Percentiles rank a stretch among this genome's conserved stretches.
phyloP scores from a whole-genome alignment of 257 asterid species.

The Fraxinus cuspidata region DNA sequence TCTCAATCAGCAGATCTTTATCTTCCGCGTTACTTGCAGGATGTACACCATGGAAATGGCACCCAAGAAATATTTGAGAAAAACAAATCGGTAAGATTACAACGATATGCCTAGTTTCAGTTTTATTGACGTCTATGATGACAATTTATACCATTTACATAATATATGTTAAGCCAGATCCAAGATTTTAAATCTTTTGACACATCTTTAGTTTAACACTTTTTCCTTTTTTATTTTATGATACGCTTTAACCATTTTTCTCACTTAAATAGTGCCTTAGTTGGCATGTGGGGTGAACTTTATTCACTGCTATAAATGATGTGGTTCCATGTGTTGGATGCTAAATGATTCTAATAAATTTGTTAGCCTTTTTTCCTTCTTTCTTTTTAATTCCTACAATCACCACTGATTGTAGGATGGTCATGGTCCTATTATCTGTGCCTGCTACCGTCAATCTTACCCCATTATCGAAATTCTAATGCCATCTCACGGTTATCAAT shows the following conservation, averaged over 20 bases:
- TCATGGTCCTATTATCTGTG: neutral
- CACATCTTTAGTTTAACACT: neutral
- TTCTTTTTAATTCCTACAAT: neutral
- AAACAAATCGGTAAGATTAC: constrained; percentile 72
- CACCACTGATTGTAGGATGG: neutral
- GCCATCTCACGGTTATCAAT: neutral
- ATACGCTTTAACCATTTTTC: neutral
- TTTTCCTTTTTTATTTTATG: neutral
- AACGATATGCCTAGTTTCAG: constrained; percentile 9
- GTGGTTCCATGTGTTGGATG: constrained; percentile 14
- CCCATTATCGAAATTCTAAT: neutral
- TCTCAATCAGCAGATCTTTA: constrained; percentile 1
- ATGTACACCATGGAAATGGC: constrained; percentile 99
- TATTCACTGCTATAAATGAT: neutral
- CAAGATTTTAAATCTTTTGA: neutral
- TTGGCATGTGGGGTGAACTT: neutral
- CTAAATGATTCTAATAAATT: constrained; percentile 4
- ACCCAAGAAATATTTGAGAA: constrained; percentile 95
- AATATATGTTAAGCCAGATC: neutral
- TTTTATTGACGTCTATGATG: constrained; percentile 16
- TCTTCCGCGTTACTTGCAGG: constrained; percentile 50
- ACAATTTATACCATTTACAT: constrained; percentile 10
- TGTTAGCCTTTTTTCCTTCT: neutral
- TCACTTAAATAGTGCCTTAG: neutral
- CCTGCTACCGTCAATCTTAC: neutral